These are phyloP conservation scores for Nakaseomyces kungkrabaensis DNA, from an alignment of 1,139 yeast species.

Conservation along the genomic window DNA sequence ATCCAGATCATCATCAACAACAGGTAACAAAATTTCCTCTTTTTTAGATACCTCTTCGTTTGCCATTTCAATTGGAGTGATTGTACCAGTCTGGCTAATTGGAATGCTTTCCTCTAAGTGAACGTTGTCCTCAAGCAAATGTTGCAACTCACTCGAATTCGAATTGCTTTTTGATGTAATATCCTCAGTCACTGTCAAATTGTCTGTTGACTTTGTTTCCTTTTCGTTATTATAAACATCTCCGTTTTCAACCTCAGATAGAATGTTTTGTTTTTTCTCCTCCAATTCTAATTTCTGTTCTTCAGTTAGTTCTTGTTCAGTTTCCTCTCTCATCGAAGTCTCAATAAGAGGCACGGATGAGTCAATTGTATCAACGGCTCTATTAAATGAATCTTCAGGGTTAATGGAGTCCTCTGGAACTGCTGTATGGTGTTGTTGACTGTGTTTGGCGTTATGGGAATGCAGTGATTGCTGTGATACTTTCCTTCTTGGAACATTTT, in stretches of 20 bases:
- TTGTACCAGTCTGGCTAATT: neutral
- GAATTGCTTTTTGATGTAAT: neutral
- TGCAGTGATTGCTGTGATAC: slow-evolving; percentile 6
- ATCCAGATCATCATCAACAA: neutral
- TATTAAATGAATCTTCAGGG: neutral
- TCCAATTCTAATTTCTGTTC: slow-evolving; percentile 2
- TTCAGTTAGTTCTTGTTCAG: slow-evolving; percentile 11
- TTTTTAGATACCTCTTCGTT: neutral
- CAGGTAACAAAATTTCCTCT: neutral
- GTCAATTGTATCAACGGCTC: slow-evolving; percentile 1
- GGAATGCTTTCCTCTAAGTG: slow-evolving; percentile 4
- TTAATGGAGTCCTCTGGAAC: neutral
- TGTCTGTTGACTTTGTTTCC: neutral
- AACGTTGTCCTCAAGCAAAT: slow-evolving; percentile 7
- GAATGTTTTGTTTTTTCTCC: neutral
- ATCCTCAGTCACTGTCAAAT: neutral
- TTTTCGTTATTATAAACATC: neutral
- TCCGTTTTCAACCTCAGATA: neutral
- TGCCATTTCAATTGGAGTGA: neutral
- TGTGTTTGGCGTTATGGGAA: slow-evolving; percentile 3
- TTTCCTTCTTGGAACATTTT: slow-evolving; percentile 3
- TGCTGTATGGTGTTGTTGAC: neutral
- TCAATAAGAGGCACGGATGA: slow-evolving; percentile 11
- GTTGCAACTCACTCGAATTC: slow-evolving; percentile 4
- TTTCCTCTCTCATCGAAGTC: slow-evolving; percentile 16